Evolutionary conservation across 495 filamentous ascomycete genomes (phyloP).

Genomic region (Thozetella sp.): DNA sequence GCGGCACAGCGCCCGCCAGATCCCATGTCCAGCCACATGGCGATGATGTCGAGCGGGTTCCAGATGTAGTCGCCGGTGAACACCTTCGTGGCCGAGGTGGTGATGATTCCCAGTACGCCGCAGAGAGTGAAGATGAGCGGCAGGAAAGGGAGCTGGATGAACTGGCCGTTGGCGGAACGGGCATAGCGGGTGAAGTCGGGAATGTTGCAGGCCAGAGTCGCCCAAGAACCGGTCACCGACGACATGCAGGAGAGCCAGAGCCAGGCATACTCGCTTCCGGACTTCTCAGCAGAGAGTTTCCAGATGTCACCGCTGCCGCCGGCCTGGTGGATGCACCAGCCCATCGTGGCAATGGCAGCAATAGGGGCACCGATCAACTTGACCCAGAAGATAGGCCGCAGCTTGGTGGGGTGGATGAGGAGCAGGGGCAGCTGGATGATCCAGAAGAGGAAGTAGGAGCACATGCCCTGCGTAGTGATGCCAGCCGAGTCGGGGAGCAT

Average conservation of each 20-base stretch:
- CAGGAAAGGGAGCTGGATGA: slow-evolving; percentile 58
- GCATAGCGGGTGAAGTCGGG: slow-evolving; percentile 66
- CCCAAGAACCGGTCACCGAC: slow-evolving; percentile 41
- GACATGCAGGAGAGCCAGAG: slow-evolving; percentile 46
- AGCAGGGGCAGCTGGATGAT: slow-evolving; percentile 53
- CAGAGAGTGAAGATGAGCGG: slow-evolving; percentile 61
- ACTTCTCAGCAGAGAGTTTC: slow-evolving; percentile 37
- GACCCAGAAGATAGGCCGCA: slow-evolving; percentile 61
- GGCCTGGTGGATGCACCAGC: slow-evolving; percentile 51
- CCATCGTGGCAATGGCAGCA: slow-evolving; percentile 53
- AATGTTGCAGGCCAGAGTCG: slow-evolving; percentile 53
- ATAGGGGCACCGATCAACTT: slow-evolving; percentile 57
- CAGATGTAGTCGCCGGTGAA: slow-evolving; percentile 56
- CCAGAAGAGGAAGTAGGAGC: slow-evolving; percentile 67
- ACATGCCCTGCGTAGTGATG: slow-evolving; percentile 66
- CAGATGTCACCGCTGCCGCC: slow-evolving; percentile 48
- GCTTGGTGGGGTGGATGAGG: slow-evolving; percentile 57
- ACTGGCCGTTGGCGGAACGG: slow-evolving; percentile 48
- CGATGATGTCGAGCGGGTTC: slow-evolving; percentile 57
- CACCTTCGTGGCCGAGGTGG: slow-evolving; percentile 50
- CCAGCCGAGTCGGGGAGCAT: slow-evolving; percentile 56
- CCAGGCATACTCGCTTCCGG: slow-evolving; percentile 39
- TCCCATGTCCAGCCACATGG: slow-evolving; percentile 43
- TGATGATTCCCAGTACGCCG: slow-evolving; percentile 51
- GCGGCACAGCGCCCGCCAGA: slow-evolving; percentile 50